These are phyloP conservation scores for Diaporthe eres DNA, from an alignment of 2,329 filamentous ascomycete species.

Conservation along the genomic window DNA sequence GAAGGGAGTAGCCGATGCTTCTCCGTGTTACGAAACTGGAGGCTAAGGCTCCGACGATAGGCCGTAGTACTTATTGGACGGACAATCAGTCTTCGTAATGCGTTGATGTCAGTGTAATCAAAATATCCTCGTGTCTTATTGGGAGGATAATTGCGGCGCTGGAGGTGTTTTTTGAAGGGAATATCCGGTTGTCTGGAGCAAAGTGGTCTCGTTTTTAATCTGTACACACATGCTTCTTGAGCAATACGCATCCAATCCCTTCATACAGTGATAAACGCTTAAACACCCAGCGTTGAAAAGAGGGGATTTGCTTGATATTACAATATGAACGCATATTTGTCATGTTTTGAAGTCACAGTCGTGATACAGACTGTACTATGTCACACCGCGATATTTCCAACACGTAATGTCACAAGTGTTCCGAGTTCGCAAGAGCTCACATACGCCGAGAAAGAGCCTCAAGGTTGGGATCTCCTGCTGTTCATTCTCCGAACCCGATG, in stretches of 20 bases:
- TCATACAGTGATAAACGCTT: too few relatives aligned
- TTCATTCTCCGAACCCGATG: not conserved
- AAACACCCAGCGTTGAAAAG: too few relatives aligned
- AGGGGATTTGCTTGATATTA: not conserved
- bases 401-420: not conserved
- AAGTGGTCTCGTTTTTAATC: too few relatives aligned
- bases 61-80: not conserved
- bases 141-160: not conserved
- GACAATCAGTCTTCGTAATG: constrained; percentile 12
- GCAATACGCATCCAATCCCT: too few relatives aligned
- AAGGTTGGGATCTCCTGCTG: not conserved
- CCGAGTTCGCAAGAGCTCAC: not conserved
- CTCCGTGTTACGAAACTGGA: constrained; percentile 25
- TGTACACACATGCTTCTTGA: too few relatives aligned
- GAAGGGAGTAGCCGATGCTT: constrained; percentile 24
- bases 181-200: not conserved
- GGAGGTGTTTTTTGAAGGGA: not conserved
- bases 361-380: not conserved
- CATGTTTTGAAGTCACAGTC: not conserved
- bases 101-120: constrained; percentile 14
- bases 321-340: not conserved
- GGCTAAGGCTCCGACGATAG: constrained; percentile 23
- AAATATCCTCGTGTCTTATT: not conserved
- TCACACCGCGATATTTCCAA: not conserved
- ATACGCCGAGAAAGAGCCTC: constrained; percentile 1